Base-by-base conservation (phyloP, 2,329 filamentous ascomycete genomes). In the Pezicula radicicola region DNA sequence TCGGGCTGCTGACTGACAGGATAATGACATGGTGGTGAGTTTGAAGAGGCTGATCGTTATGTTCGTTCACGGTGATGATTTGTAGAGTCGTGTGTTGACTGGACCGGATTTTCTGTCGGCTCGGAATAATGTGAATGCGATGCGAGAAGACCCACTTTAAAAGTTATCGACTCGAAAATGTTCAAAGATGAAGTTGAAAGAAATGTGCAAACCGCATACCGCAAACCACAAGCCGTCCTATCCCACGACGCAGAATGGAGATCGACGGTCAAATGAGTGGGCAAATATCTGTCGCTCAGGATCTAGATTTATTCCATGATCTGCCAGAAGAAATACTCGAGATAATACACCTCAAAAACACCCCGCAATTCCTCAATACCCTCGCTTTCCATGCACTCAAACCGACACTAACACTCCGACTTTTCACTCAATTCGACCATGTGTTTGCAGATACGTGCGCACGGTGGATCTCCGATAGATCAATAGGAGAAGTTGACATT, bases 361-460 rank as follows among this genome's bases (percentile, higher is more conserved):
- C 85, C 65, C 77, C 79, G 60, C 78, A 80, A 64, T 85, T 91
- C 69, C 80, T 95, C 39, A 82, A 90, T 67, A 81, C 82, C 60
- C 75, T 95, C 63, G 81, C 89, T 60, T 74, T 79, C 62, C 81
- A 84, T 54, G 84, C 89, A 52, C 80, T 96, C 64, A 77, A 83
- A 62, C 78, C 88, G 61, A 74, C 76, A 71, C 79, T 84, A 68
- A 93, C 90, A 63, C 83, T 90, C 65, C 75, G 76, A 51, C 75
- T 96, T 65, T 91, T 94, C 65, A 75, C 81, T 58, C 80, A 88
- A 64, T 91, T 92, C 69, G 84, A 89, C 66, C 75, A 79, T 55
- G 72, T 92, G 39, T 89, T 94, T 63, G 83, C 90, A 61, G 92
- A 97, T 69, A 76, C 95, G 46, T 90, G 88, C 70, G 88, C 91